These are phyloP conservation scores for Rhizopogon vulgaris DNA, from an alignment of 768 basidiomycete genomes.

Conservation along the genomic window DNA sequence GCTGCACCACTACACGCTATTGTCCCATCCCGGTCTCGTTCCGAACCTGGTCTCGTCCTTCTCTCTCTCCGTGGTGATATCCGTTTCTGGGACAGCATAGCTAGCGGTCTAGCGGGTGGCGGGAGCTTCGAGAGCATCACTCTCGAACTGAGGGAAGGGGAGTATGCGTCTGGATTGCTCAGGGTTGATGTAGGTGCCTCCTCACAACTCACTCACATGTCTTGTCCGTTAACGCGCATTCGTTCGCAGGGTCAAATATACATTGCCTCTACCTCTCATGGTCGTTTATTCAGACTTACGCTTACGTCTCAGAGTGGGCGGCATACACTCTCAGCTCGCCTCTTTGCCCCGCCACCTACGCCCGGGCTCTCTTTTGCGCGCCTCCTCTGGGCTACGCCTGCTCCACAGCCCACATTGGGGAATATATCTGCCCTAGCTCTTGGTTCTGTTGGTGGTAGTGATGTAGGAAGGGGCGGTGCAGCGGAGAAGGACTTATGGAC, in stretches of 20 bases:
- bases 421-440: conserved; percentile 63
- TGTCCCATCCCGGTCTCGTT: conserved; percentile 50
- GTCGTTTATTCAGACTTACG: conserved; percentile 57
- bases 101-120: conserved; percentile 77
- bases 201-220: conserved; percentile 5
- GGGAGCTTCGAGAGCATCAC: conserved; percentile 49
- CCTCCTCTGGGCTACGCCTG: conserved; percentile 36
- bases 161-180: conserved; percentile 60
- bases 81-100: conserved; percentile 86
- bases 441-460: conserved; percentile 21
- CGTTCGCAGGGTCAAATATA: conserved; percentile 52
- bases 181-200: conserved; percentile 52
- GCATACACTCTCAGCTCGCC: conserved; percentile 49
- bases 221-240: conserved; percentile 1
- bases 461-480: conserved; percentile 12
- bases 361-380: conserved; percentile 38
- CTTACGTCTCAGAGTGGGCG: conserved; percentile 67
- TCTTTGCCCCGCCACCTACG: conserved; percentile 51
- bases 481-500: conserved; percentile 58
- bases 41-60: conserved; percentile 83
- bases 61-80: conserved; percentile 64
- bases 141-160: conserved; percentile 39
- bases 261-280: conserved; percentile 61
- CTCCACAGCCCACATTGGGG: conserved; percentile 41
- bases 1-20: conserved; percentile 44